These are phyloP conservation scores for Nymphaea thermarum DNA, from an alignment of 164 flowering plant genomes.

Conservation along the genomic window DNA sequence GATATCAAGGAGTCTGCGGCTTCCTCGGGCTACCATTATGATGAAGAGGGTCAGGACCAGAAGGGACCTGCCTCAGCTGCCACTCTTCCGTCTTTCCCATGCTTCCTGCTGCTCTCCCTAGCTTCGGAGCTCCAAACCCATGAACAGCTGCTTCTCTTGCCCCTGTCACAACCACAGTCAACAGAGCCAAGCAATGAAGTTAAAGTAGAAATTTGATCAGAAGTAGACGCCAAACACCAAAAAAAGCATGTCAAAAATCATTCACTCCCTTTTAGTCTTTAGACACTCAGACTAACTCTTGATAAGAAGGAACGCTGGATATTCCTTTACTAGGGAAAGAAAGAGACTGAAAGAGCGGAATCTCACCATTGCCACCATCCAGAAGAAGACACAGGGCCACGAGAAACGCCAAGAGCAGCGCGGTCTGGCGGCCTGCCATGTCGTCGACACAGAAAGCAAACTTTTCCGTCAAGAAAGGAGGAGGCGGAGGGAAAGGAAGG, in stretches of 20 bases:
- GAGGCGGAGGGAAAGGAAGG: too few relatives aligned
- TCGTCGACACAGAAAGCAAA: too few relatives aligned
- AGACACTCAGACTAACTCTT: neutral
- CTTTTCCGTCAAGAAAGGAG: too few relatives aligned
- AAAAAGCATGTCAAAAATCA: too few relatives aligned
- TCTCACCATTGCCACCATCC: neutral
- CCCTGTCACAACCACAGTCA: neutral
- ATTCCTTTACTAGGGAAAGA: neutral
- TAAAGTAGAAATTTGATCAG: neutral
- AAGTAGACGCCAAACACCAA: too few relatives aligned
- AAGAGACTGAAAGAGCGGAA: neutral
- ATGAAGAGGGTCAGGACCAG: conserved; percentile 7
- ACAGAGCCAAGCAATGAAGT: neutral
- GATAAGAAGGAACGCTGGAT: neutral
- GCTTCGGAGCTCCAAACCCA: neutral
- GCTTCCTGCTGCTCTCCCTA: neutral
- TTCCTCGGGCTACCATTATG: conserved; percentile 8
- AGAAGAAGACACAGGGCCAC: neutral
- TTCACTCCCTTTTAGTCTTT: too few relatives aligned
- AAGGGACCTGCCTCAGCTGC: conserved; percentile 5
- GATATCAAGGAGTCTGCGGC: conserved; percentile 6
- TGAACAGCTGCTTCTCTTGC: neutral
- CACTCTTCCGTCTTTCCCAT: neutral
- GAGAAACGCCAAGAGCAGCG: neutral
- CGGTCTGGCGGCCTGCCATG: too few relatives aligned